Conservation (phyloP, 805 yeast genomes). For the Kregervanrija pseudodelftensis region DNA sequence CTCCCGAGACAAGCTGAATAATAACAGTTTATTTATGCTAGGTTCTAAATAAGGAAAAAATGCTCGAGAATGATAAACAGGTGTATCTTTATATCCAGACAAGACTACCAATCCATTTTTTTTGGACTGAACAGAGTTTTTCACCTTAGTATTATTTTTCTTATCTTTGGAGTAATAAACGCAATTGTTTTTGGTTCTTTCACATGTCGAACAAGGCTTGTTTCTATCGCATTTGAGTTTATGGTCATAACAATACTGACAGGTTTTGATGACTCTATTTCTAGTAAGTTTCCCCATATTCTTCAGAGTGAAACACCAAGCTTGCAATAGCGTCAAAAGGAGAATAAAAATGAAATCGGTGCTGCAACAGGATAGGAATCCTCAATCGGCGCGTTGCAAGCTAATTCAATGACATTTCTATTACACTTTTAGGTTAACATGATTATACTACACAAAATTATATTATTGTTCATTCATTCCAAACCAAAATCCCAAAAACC, state of each 20-base stretch:
- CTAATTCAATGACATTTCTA: too few species aligned
- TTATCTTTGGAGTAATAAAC: conserved; percentile 6
- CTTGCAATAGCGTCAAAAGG: too few species aligned
- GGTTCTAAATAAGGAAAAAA: conserved; percentile 11
- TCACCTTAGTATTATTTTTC: not conserved
- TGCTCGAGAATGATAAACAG: conserved; percentile 11
- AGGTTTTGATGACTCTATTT: conserved; percentile 10
- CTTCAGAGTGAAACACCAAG: too few species aligned
- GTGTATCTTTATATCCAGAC: not conserved
- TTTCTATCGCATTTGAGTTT: conserved; percentile 11
- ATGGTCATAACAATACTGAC: conserved; percentile 11
- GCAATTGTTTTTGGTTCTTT: conserved; percentile 8
- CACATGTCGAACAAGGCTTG: conserved; percentile 10
- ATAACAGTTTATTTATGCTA: conserved; percentile 7
- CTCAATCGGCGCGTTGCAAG: too few species aligned
- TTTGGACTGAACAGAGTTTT: not conserved
- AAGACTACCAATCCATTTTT: not conserved
- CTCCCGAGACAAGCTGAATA: conserved; percentile 9
- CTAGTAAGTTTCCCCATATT: conserved; percentile 9
- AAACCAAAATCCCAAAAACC: too few species aligned
- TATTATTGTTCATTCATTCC: too few species aligned
- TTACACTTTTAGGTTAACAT: too few species aligned
- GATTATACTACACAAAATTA: too few species aligned
- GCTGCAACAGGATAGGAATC: too few species aligned
- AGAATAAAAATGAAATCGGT: too few species aligned